Base-by-base conservation (phyloP, 345 rosid genomes). In the Eucalyptus sp. region DNA sequence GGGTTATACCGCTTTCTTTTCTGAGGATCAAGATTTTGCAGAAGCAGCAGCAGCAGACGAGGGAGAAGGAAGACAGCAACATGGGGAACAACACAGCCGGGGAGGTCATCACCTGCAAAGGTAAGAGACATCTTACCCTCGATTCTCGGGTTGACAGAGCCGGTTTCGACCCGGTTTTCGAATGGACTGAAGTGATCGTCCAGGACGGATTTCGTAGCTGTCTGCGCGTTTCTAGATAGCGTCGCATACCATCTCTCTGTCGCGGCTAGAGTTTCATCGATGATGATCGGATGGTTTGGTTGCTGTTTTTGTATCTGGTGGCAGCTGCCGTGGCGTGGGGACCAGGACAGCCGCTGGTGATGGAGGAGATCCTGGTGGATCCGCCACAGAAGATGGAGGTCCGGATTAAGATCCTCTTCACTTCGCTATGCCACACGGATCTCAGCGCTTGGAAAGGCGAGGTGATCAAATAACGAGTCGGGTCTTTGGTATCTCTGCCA, bases 381-480 rank as follows among this genome's bases (percentile, higher is more conserved):
- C 98, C 97, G 46, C 97, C 96, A 2, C 91, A 93, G 87, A 87
- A 91, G 81, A 88, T 92, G 95, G 98, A 96, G 93, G 94, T 96
- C 66, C 92, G 98, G 15, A 86, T 96, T 85, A 92, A 91, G 88
- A 90, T 95, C 83, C 95, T 94, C 87, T 95, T 90, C 89, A 90
- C 96, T 16, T 96, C 96, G 14, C 86, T 96, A 54, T 96, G 98
- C 81, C 98, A 96, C 86, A 93, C 96, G 44, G 97, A 96, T 90
- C 92, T 96, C 50, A 93, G 93, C 66, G 91, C 91, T 87, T 96
- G 94, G 97, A 89, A 89, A 89, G 96, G 95, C 89, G 93, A 91
- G 96, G 98, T 96, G 88, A 56, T 11, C 86, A 48, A 25, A 25
- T 9, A 52, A 52, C 58, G 58, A 52, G 58, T 52, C 25, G 58